phyloP scores from a whole-genome alignment of 371 early-diverging fungal genomes.

The Haplosporangium sp. region DNA sequence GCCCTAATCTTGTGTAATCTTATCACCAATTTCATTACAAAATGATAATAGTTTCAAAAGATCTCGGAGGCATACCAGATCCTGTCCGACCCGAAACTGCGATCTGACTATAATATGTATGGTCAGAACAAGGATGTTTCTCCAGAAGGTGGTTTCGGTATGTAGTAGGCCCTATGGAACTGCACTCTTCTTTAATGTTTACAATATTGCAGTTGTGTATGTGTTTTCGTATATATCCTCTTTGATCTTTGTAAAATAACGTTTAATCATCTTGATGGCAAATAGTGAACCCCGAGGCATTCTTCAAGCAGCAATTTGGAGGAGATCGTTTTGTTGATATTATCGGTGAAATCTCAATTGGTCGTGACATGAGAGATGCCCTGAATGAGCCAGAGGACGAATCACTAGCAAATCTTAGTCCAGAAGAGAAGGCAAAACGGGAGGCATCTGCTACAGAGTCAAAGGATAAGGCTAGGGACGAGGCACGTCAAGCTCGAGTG shows the following conservation, averaged over 20 bases:
- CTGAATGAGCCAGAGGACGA: conserved; percentile 70
- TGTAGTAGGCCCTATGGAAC: neutral
- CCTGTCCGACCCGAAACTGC: conserved; percentile 86
- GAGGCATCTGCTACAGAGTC: conserved; percentile 57
- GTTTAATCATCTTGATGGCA: too few relatives aligned
- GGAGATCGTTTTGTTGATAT: conserved; percentile 94
- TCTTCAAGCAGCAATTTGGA: conserved; percentile 95
- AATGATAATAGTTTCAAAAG: conserved; percentile 80
- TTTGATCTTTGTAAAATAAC: too few relatives aligned
- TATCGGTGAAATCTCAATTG: conserved; percentile 97
- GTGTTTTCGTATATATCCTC: conserved; percentile 2
- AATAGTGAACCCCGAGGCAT: conserved; percentile 88
- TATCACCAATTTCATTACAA: neutral
- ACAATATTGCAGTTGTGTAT: conserved; percentile 14
- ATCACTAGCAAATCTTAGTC: conserved; percentile 58
- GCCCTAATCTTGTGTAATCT: neutral
- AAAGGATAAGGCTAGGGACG: conserved; percentile 72
- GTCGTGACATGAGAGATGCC: conserved; percentile 88
- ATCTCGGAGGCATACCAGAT: conserved; percentile 97
- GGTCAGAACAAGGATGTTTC: conserved; percentile 79
- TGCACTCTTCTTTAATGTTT: neutral
- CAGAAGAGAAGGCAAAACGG: conserved; percentile 72
- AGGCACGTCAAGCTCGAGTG: conserved; percentile 79
- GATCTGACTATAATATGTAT: conserved; percentile 88
- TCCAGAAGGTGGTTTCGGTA: conserved; percentile 83